Percentiles rank a stretch among this genome's conserved stretches.
phyloP scores from a whole-genome alignment of 768 basidiomycete genomes.

The Cubamyces sp. region DNA sequence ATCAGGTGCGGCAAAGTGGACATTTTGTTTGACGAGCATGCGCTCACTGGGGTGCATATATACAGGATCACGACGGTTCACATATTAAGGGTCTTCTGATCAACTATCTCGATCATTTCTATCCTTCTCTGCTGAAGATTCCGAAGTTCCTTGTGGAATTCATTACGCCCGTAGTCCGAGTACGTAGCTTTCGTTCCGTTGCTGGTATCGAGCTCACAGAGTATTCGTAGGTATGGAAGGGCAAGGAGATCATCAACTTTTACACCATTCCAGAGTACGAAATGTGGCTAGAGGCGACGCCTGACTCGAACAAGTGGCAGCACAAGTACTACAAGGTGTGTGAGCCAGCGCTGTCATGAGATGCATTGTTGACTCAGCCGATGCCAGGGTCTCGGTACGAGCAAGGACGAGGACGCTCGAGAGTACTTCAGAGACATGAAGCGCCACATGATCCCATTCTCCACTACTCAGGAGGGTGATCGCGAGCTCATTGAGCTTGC shows the following conservation, averaged over 20 bases:
- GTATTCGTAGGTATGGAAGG: constrained; percentile 67
- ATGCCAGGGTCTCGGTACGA: constrained; percentile 91
- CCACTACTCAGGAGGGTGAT: constrained; percentile 78
- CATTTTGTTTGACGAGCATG: background rate
- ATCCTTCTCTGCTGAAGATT: constrained; percentile 88
- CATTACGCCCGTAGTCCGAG: constrained; percentile 96
- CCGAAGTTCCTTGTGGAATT: constrained; percentile 96
- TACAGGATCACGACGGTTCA: constrained; percentile 98
- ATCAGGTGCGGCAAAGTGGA: constrained; percentile 69
- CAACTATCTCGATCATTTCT: constrained; percentile 97
- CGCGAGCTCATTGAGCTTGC: constrained; percentile 92
- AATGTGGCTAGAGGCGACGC: constrained; percentile 82
- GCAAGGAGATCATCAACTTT: constrained; percentile 80
- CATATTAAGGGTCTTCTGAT: constrained; percentile 99
- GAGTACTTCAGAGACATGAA: constrained; percentile 92
- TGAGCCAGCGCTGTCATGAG: background rate
- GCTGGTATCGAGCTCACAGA: background rate
- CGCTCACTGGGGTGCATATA: background rate
- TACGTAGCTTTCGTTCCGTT: constrained; percentile 41
- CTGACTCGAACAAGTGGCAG: constrained; percentile 79
- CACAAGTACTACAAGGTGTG: constrained; percentile 96
- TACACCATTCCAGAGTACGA: constrained; percentile 98
- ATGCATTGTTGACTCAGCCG: background rate
- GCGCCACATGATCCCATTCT: constrained; percentile 95
- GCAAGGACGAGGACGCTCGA: constrained; percentile 84